Evolutionary conservation across 176 grass and related monocot genomes (phyloP).

Genomic region (Oryza punctata): DNA sequence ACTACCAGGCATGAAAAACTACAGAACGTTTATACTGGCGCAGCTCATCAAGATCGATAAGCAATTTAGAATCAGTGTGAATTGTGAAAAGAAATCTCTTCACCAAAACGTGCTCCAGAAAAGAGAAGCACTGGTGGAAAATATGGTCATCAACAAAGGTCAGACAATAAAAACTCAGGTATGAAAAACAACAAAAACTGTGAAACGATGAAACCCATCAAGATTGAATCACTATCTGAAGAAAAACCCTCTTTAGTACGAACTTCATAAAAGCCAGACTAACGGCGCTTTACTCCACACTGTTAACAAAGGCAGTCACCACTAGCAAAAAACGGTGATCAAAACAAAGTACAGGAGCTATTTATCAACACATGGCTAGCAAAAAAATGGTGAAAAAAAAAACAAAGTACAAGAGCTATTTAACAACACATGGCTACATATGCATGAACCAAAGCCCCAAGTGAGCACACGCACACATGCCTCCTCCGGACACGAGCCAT

Average conservation of each 20-base stretch:
- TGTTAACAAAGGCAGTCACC: neutral
- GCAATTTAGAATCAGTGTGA: neutral
- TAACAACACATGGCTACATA: neutral
- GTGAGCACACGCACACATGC: neutral
- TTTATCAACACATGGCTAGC: neutral
- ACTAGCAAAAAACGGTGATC: neutral
- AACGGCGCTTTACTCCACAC: neutral
- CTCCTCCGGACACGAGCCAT: conserved; percentile 23
- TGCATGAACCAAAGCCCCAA: neutral
- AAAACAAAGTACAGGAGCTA: neutral
- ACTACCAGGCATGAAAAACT: neutral
- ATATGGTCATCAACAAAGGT: neutral
- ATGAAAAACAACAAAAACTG: neutral
- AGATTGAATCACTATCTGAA: neutral
- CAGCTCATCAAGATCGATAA: neutral
- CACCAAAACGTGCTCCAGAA: neutral
- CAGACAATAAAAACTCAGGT: neutral
- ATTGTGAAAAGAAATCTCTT: neutral
- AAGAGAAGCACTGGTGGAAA: neutral
- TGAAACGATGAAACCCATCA: neutral
- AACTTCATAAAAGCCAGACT: neutral
- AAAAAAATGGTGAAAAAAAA: neutral
- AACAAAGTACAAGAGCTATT: neutral
- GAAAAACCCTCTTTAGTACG: neutral
- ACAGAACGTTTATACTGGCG: neutral